Evolutionary conservation across 805 yeast species (phyloP), one percentile per base, ranked within the genome.

Genomic region (Huiozyma sinensis): DNA sequence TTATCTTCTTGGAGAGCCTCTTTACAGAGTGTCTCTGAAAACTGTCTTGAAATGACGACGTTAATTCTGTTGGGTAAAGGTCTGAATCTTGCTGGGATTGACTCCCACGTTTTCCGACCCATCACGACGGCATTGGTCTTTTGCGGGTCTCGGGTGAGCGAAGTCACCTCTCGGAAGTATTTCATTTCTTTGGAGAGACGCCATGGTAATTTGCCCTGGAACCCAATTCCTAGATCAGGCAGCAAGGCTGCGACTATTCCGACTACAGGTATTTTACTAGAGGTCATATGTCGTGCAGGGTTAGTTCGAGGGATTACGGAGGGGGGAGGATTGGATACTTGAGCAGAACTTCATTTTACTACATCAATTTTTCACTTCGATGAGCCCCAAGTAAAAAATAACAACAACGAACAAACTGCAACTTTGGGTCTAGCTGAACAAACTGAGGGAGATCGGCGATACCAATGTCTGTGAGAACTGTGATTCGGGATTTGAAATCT

Each of bases 31-130:
- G 38, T 24, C 1, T 34, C 13, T 3, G 49, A 38, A 38, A 55
- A 51, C 33, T 60, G 57, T 40, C 88, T 65, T 28, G 95, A 82
- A 8, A 92, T 65, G 0, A 92, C 77, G 10, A 88, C 77, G 60
- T 92, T 92, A 28, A 77, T 45, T 45, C 98, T 72, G 40, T 70
- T 76, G 3, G 81, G 80, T 38, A 92, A 69, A 0, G 98, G 98
- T 49, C 95, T 70, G 65, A 87, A 92, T 58, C 73, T 79, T 1
- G 64, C 48, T 0, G 98, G 97, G 31, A 92, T 89, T 6, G 95
- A 84, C 31, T 88, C 92, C 95, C 97, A 92, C 1, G 97, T 90
- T 57, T 80, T 83, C 47, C 97, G 73, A 10, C 98, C 98, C 98
- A 92, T 92, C 4, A 92, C 72, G 10, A 92, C 97, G 0, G 85